These are phyloP conservation scores for Ceraceosorus bombacis DNA, from an alignment of 1,284 basidiomycete genomes.

Conservation along the genomic window DNA sequence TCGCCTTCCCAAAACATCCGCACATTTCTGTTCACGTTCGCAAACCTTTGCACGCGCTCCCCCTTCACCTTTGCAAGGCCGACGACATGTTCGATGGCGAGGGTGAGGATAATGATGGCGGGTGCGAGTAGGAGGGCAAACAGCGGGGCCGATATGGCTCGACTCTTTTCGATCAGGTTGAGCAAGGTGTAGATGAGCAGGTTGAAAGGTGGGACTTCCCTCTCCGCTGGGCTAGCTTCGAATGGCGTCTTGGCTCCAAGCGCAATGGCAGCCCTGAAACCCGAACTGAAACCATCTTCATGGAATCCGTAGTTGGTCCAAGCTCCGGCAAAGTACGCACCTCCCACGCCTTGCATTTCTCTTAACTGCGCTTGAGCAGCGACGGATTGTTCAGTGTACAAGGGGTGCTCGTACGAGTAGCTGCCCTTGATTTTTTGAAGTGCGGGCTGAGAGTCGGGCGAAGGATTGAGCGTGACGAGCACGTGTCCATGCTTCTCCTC, in stretches of 20 bases:
- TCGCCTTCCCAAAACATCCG: neutral
- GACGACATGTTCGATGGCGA: neutral
- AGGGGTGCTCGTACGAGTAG: constrained; percentile 65
- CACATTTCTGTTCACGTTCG: neutral
- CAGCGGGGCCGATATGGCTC: neutral
- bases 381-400: constrained; percentile 51
- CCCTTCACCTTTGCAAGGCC: neutral
- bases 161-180: constrained; percentile 1
- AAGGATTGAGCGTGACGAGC: constrained; percentile 61
- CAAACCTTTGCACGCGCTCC: neutral
- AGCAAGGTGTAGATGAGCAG: neutral
- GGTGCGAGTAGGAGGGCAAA: neutral
- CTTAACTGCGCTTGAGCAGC: constrained; percentile 57
- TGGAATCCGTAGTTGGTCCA: constrained; percentile 70
- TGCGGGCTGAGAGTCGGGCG: constrained; percentile 8
- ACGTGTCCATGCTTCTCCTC: constrained; percentile 60
- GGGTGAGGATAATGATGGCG: neutral
- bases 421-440: constrained; percentile 51
- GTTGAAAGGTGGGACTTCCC: constrained; percentile 11
- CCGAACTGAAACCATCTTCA: constrained; percentile 68
- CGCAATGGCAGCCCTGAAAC: constrained; percentile 44
- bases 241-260: constrained; percentile 50
- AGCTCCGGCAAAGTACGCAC: constrained; percentile 68
- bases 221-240: constrained; percentile 42
- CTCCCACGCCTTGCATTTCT: constrained; percentile 57